phyloP scores from a whole-genome alignment of 1,284 basidiomycete genomes.

The Rhodotorula sp. region DNA sequence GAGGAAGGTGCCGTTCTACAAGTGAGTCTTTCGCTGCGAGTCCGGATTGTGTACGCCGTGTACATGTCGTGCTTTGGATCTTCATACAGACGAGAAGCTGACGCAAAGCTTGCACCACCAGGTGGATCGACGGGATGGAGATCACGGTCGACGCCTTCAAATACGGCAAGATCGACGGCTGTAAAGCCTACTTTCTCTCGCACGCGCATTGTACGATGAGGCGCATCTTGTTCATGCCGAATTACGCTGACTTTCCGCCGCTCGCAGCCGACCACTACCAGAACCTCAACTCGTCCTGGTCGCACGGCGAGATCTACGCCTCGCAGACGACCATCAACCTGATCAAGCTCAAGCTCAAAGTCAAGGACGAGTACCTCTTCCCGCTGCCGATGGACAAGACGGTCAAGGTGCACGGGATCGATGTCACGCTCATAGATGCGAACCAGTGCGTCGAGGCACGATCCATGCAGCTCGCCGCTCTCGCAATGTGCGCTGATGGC shows the following conservation, averaged over 20 bases:
- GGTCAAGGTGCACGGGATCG: slow-evolving; percentile 73
- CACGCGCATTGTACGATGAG: slow-evolving; percentile 93
- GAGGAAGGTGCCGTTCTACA: slow-evolving; percentile 88
- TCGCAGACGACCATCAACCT: slow-evolving; percentile 79
- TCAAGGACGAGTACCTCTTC: slow-evolving; percentile 81
- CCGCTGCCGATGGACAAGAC: slow-evolving; percentile 78
- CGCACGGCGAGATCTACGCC: slow-evolving; percentile 89
- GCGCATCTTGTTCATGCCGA: too few species aligned
- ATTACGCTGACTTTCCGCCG: background rate
- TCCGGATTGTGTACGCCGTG: background rate
- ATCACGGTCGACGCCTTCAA: slow-evolving; percentile 43
- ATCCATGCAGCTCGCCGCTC: too few species aligned
- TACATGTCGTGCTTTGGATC: background rate
- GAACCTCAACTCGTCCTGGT: slow-evolving; percentile 81
- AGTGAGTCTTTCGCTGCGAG: slow-evolving; percentile 48
- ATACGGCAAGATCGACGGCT: slow-evolving; percentile 40
- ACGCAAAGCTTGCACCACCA: background rate
- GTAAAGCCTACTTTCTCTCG: slow-evolving; percentile 54
- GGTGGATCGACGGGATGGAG: slow-evolving; percentile 84
- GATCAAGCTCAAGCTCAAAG: slow-evolving; percentile 82
- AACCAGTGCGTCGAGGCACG: slow-evolving; percentile 85
- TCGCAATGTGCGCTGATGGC: background rate
- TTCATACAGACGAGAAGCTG: background rate
- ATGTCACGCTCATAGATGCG: slow-evolving; percentile 90
- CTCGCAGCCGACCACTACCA: slow-evolving; percentile 57